Evolutionary conservation across 2,329 filamentous ascomycete species (phyloP), one percentile per base, ranked within the genome.

Genomic region (Aspergillus sergii): DNA sequence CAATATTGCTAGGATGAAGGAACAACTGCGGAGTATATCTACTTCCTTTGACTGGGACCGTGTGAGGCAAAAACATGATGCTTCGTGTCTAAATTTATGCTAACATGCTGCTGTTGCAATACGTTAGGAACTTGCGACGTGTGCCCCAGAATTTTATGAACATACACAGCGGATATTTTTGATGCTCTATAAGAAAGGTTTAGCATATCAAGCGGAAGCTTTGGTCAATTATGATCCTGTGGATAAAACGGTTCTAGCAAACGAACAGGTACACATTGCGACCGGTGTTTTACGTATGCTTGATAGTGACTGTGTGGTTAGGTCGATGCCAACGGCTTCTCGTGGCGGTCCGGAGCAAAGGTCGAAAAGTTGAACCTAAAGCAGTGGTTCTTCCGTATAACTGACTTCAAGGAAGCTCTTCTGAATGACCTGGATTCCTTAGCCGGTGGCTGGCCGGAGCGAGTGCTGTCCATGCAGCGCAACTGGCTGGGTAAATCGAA

Each of bases 371-470:
- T 87, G 63, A 86, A 87, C 69, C 82, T 96, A 55, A 92, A 91
- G 78, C 93, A 97, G 77, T 97, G 93, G 93, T 96, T 96, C 75
- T 87, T 96, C 67, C 89, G 88, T 66, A 96, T 95, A 72, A 94
- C 92, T 4, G 86, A 87, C 56, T 95, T 91, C 72, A 88, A 91
- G 65, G 88, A 94, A 59, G 82, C 86, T 4, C 80, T 96, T 9
- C 80, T 96, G 30, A 81, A 88, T 32, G 92, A 92, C 66, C 83
- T 96, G 1, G 86, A 92, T 34, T 78, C 81, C 4, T 82, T 96
- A 41, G 82, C 86, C 14, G 85, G 84, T 2, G 85, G 85, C 23
- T 97, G 93, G 93, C 93, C 93, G 0, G 91, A 95, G 68, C 87
- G 89, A 69, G 93, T 97, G 10, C 72, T 94, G 39, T 81, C 90